These are phyloP conservation scores for Stropharia rugosoannulata DNA, from an alignment of 768 basidiomycete genomes.

Conservation along the genomic window DNA sequence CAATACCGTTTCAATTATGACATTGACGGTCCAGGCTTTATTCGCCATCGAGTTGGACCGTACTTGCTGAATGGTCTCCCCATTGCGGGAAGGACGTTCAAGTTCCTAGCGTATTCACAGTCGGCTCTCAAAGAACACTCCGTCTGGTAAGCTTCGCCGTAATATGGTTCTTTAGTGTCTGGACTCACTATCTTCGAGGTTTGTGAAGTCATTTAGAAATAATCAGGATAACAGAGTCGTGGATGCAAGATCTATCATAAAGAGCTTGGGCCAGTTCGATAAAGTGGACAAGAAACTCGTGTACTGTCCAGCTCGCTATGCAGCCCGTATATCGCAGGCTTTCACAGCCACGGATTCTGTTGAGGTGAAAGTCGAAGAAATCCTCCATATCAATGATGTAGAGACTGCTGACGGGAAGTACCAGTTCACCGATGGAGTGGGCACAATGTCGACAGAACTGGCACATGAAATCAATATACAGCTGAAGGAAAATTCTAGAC, in stretches of 20 bases:
- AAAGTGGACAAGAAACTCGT: constrained; percentile 45
- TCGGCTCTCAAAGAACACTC: constrained; percentile 71
- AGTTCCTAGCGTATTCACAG: constrained; percentile 72
- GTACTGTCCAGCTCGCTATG: constrained; percentile 68
- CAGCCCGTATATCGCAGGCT: constrained; percentile 68
- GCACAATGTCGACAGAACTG: constrained; percentile 56
- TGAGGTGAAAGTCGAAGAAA: constrained; percentile 46
- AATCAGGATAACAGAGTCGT: constrained; percentile 25
- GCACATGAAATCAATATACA: constrained; percentile 48
- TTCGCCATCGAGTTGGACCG: constrained; percentile 45
- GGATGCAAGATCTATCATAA: constrained; percentile 48
- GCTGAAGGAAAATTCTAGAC: constrained; percentile 32
- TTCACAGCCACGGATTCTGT: constrained; percentile 74
- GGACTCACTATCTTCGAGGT: constrained; percentile 37
- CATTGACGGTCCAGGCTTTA: constrained; percentile 49
- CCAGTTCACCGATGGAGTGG: constrained; percentile 72
- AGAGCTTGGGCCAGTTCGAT: constrained; percentile 53
- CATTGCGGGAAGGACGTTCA: constrained; percentile 54
- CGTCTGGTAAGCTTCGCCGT: constrained; percentile 41
- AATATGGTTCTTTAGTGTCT: not conserved
- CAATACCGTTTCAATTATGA: constrained; percentile 58
- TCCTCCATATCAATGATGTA: constrained; percentile 39
- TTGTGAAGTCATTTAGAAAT: constrained; percentile 55
- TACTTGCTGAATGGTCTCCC: constrained; percentile 45
- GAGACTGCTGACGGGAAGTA: constrained; percentile 32